Conservation (phyloP, 176 grass and related monocot genomes). For the Dactylis glomerata region DNA sequence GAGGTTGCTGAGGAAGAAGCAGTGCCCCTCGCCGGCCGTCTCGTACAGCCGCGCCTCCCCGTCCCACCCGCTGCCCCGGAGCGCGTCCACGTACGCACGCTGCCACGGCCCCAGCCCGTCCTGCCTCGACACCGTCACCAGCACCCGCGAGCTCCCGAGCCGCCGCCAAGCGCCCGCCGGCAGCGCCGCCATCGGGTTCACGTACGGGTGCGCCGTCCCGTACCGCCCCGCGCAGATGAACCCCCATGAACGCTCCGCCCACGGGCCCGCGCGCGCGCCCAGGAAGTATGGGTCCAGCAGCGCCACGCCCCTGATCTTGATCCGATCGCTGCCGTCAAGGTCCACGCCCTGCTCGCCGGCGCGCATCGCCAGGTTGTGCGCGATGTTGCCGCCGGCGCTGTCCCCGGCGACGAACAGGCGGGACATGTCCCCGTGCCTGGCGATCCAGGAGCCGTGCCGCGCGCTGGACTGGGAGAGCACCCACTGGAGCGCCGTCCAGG, state of each 20-base stretch:
- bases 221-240: slow-evolving; percentile 56
- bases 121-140: slow-evolving; percentile 53
- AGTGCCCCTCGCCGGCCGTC: slow-evolving; percentile 46
- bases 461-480: background rate
- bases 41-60: slow-evolving; percentile 33
- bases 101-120: slow-evolving; percentile 54
- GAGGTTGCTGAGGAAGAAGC: slow-evolving; percentile 58
- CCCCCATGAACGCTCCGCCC: slow-evolving; percentile 33
- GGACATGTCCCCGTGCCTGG: slow-evolving; percentile 41
- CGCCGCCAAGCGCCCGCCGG: slow-evolving; percentile 28
- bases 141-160: slow-evolving; percentile 25
- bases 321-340: too few species aligned
- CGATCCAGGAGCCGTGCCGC: slow-evolving; percentile 37
- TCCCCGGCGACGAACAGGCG: slow-evolving; percentile 66
- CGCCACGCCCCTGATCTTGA: slow-evolving; percentile 37
- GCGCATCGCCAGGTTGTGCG: slow-evolving; percentile 77
- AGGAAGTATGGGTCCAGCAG: slow-evolving; percentile 73
- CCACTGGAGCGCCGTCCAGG: slow-evolving; percentile 68
- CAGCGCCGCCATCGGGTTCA: slow-evolving; percentile 61
- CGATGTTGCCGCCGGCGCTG: slow-evolving; percentile 90
- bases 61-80: slow-evolving; percentile 50
- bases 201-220: slow-evolving; percentile 49
- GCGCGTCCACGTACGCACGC: slow-evolving; percentile 46
- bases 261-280: background rate
- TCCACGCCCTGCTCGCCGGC: background rate